Conservation (phyloP, 148 eudicot species). For the Rhododendron simsii region DNA sequence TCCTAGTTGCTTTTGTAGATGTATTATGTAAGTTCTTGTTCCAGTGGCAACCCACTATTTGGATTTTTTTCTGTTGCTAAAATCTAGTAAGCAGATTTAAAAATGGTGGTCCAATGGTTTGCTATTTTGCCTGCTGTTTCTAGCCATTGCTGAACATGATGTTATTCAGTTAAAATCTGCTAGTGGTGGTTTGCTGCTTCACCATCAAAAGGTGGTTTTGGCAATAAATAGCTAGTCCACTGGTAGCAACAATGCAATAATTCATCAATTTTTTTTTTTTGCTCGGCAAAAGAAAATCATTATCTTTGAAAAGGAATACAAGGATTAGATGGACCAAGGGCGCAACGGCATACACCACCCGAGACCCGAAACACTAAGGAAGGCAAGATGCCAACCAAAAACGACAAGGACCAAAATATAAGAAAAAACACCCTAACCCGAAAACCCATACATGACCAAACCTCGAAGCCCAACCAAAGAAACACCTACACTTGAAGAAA, state of each 20-base stretch:
- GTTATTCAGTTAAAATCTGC: background rate
- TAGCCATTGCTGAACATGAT: background rate
- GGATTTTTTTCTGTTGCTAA: background rate
- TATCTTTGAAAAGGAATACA: too few species aligned
- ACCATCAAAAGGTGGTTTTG: background rate
- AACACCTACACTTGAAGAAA: too few species aligned
- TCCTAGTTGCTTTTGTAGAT: background rate
- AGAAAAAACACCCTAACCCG: too few species aligned
- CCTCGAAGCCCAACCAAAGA: too few species aligned
- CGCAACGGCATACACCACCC: too few species aligned
- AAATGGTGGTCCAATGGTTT: background rate
- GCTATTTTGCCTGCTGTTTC: background rate
- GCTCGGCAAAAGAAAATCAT: too few species aligned
- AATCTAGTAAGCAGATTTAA: background rate
- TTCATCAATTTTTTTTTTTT: background rate
- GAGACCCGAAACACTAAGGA: too few species aligned
- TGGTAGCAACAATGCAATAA: background rate
- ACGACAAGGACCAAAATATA: too few species aligned
- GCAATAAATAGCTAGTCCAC: background rate
- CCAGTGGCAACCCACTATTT: background rate
- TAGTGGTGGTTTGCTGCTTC: background rate
- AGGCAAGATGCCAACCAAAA: too few species aligned
- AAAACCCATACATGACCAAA: too few species aligned
- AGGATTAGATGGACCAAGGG: too few species aligned
- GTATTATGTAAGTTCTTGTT: background rate